Base-by-base conservation (phyloP, 805 yeast species). In the Saccharomyces kudriavzevii region DNA sequence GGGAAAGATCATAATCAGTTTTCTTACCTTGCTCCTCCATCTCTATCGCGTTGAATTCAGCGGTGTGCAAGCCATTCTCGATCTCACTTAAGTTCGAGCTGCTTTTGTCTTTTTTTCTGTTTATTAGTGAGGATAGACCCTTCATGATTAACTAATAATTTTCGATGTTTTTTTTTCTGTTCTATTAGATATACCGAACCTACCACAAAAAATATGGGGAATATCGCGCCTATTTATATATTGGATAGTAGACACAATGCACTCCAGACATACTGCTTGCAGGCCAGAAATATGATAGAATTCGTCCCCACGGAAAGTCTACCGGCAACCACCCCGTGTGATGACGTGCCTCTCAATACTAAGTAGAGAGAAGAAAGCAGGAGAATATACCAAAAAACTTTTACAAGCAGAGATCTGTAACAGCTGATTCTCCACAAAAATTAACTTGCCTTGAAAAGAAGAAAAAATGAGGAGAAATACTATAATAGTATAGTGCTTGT, bases 1-100 rank as follows among this genome's bases (percentile, higher is more conserved):
- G 59, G 35, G 29, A 31, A 17, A 52, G 30, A 22, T 56, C 59
- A 4, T 45, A 22, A 22, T 27, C 53, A 22, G 54, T 45, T 11
- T 45, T 28, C 29, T 47, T 52, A 5, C 40, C 40, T n/a, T 35
- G 40, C 14, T 28, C 45, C 13, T 47, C 31, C 40, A 31, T 27
- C 20, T 48, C 51, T 8, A 45, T 35, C 20, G 51, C 35, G 51
- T 29, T 35, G 31, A 22, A 20, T 4, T 26, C 25, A 4, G 40
- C n/a, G n/a, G 20, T n/a, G 5, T 35, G 14, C 40, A 35, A n/a
- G 22, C 40, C 40, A 9, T 35, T 35, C 40, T 35, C 9, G 40
- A 35, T 35, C 40, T 35, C 40, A 35, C 4, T 9, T 24, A 26
- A 26, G n/a, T 47, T 27, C 11, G 28, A 22, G 30, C 26, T 13